A percentile compares a stretch with the other conserved stretches of the same genome.
phyloP scores from a whole-genome alignment of 2,329 filamentous ascomycete genomes.

The Pseudocercospora eumusae region DNA sequence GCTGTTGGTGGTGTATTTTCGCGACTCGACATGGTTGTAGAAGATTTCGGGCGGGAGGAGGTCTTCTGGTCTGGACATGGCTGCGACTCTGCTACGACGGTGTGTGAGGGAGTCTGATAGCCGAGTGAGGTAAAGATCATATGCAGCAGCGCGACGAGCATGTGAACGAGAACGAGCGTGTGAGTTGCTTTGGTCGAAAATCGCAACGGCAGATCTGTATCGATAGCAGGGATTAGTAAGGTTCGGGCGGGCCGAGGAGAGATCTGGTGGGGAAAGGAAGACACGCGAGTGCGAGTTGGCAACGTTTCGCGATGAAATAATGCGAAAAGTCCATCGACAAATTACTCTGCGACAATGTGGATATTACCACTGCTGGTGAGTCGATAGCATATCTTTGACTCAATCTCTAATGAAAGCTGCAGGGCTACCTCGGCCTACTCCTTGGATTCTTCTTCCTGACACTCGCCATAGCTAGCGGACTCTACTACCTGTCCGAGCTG shows the following conservation, averaged over 20 bases:
- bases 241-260: slow-evolving; percentile 4
- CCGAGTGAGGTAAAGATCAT: background rate
- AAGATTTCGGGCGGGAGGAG: slow-evolving; percentile 92
- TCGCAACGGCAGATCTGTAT: slow-evolving; percentile 2
- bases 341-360: slow-evolving; percentile 68
- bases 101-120: background rate
- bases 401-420: slow-evolving; percentile 13
- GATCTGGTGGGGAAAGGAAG: slow-evolving; percentile 6
- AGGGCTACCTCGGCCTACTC: slow-evolving; percentile 80
- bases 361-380: slow-evolving; percentile 75
- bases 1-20: slow-evolving; percentile 95
- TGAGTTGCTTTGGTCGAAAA: background rate
- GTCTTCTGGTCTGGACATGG: slow-evolving; percentile 96
- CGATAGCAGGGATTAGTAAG: background rate
- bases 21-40: slow-evolving; percentile 93
- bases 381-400: slow-evolving; percentile 2
- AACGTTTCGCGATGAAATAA: background rate
- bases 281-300: background rate
- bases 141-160: background rate
- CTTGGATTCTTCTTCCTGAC: slow-evolving; percentile 93
- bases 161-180: background rate
- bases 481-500: slow-evolving; percentile 97
- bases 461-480: slow-evolving; percentile 91
- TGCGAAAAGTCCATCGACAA: background rate
- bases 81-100: slow-evolving; percentile 36